A percentile compares a stretch with the other conserved stretches of the same genome.
Conservation (phyloP, 352 stramenopile species). For the Aphanomyces astaci region DNA sequence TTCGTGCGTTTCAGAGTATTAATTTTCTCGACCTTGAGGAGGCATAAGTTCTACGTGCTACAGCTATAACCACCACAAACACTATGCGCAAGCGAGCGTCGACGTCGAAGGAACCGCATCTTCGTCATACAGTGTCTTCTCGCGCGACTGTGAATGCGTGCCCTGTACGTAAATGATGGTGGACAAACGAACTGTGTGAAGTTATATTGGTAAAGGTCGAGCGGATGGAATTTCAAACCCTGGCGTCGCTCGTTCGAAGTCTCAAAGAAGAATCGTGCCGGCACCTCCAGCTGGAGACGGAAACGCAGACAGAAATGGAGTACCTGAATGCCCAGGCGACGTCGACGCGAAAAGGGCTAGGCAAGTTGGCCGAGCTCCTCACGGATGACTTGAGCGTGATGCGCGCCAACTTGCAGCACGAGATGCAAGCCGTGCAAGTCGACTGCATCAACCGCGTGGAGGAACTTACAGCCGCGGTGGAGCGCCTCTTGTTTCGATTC, state of each 20-base stretch:
- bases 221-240: slow-evolving; percentile 2
- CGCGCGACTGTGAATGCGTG: background rate
- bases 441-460: slow-evolving; percentile 6
- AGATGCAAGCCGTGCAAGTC: slow-evolving; percentile 9
- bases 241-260: slow-evolving; percentile 2
- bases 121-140: background rate
- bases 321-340: background rate
- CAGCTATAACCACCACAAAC: too few species aligned
- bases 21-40: background rate
- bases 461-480: slow-evolving; percentile 2
- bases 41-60: too few species aligned
- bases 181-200: too few species aligned
- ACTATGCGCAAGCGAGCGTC: background rate
- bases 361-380: background rate
- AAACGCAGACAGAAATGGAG: background rate
- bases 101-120: background rate
- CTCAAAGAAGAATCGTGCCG: slow-evolving; percentile 6
- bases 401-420: background rate
- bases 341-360: background rate
- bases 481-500: slow-evolving; percentile 6
- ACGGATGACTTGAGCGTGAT: background rate
- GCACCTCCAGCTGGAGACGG: slow-evolving; percentile 1
- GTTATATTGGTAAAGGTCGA: background rate
- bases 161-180: background rate
- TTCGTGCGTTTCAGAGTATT: background rate